These are phyloP conservation scores for Leucosporidium scottii DNA, from an alignment of 768 basidiomycete species.

Conservation along the genomic window DNA sequence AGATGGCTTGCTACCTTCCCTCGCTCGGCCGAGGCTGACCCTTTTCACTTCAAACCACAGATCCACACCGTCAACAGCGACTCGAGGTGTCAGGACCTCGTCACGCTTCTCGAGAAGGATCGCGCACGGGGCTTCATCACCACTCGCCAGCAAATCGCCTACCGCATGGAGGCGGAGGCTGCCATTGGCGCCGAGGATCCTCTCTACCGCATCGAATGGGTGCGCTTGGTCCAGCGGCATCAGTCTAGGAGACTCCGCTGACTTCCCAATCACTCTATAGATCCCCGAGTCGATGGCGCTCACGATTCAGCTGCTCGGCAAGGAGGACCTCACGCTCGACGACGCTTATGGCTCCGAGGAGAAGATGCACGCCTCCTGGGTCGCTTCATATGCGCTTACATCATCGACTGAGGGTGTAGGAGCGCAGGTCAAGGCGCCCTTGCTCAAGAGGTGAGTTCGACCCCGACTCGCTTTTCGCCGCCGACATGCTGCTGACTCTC, in stretches of 20 bases:
- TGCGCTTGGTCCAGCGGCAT: conserved; percentile 32
- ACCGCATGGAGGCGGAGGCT: conserved; percentile 46
- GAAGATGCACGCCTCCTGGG: conserved; percentile 46
- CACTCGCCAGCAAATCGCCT: conserved; percentile 45
- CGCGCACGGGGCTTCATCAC: conserved; percentile 35
- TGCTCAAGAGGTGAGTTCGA: conserved; percentile 38
- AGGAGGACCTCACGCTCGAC: conserved; percentile 47
- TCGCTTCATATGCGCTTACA: conserved; percentile 45
- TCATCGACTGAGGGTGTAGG: conserved; percentile 46
- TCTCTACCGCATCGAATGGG: conserved; percentile 47
- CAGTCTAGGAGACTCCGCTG: background rate
- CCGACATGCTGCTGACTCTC: too few species aligned
- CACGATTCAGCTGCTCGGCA: conserved; percentile 45
- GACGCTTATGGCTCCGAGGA: conserved; percentile 43
- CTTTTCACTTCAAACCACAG: conserved; percentile 54
- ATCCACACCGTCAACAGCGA: conserved; percentile 81
- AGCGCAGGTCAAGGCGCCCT: conserved; percentile 43
- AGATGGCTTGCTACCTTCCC: background rate
- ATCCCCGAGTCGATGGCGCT: conserved; percentile 38
- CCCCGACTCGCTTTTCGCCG: too few species aligned
- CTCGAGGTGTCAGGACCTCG: conserved; percentile 71
- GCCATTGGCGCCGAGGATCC: conserved; percentile 44
- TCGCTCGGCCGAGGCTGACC: conserved; percentile 35
- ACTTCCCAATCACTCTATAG: conserved; percentile 24
- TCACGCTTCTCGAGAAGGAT: conserved; percentile 35